Conservation (phyloP, 805 yeast genomes). For the Metschnikowia continentalis region DNA sequence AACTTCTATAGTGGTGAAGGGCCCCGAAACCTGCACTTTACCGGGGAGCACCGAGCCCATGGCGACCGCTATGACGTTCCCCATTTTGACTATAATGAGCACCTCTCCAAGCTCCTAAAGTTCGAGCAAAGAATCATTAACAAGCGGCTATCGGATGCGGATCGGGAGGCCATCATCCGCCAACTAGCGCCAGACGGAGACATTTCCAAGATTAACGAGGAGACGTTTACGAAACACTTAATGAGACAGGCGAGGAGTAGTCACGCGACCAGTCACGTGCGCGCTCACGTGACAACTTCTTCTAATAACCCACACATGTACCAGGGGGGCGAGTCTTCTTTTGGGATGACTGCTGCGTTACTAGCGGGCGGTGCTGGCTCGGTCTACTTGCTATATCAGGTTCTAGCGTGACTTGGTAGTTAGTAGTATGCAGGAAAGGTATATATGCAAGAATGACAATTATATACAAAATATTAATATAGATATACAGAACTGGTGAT, state of each 20-base stretch:
- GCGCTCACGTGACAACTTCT: neutral
- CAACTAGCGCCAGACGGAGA: conserved; percentile 34
- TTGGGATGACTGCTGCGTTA: conserved; percentile 20
- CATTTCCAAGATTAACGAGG: conserved; percentile 32
- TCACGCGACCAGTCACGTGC: conserved; percentile 1
- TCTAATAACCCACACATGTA: conserved; percentile 31
- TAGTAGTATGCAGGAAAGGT: too few relatives aligned
- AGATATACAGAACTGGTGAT: too few relatives aligned
- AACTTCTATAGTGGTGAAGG: conserved; percentile 14
- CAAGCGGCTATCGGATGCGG: conserved; percentile 25
- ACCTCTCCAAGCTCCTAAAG: conserved; percentile 48
- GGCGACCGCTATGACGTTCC: conserved; percentile 53
- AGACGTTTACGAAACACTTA: conserved; percentile 38
- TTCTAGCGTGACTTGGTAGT: neutral
- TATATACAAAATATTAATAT: too few relatives aligned
- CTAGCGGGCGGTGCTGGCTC: conserved; percentile 33
- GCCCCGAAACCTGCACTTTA: conserved; percentile 16
- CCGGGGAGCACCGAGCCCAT: conserved; percentile 35
- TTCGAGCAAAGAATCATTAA: conserved; percentile 41
- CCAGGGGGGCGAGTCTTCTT: conserved; percentile 23
- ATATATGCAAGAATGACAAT: too few relatives aligned
- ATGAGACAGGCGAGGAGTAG: conserved; percentile 32
- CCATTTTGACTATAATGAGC: conserved; percentile 56
- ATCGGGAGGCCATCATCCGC: conserved; percentile 28
- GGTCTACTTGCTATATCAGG: conserved; percentile 26